A percentile compares a stretch with the other conserved stretches of the same genome.
Evolutionary conservation across 352 stramenopile species (phyloP).

Genomic region (Pythium sukuiense): DNA sequence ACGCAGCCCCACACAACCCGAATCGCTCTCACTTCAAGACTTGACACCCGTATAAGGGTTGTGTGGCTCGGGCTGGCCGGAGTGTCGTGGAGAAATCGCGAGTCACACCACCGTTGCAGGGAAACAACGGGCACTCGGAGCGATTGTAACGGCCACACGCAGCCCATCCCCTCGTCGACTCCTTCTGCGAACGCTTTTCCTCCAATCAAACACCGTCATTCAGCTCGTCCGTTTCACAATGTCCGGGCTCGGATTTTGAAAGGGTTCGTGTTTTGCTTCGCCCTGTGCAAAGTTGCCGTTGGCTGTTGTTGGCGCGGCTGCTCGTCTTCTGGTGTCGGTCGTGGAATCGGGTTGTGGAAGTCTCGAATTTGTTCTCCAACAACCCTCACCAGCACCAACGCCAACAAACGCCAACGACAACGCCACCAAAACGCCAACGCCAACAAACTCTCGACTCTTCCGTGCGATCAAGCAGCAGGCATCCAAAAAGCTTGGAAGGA

Average conservation of each 20-base stretch:
- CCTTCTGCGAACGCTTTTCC: constrained; percentile 11
- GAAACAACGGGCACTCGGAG: constrained; percentile 3
- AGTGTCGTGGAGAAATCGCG: not conserved
- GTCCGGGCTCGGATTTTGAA: not conserved
- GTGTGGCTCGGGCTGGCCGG: not conserved
- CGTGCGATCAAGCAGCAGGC: constrained; percentile 12
- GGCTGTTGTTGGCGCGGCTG: constrained; percentile 6
- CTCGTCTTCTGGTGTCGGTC: not conserved
- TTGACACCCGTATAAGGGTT: constrained; percentile 7
- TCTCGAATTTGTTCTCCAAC: constrained; percentile 2
- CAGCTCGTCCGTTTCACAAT: constrained; percentile 27
- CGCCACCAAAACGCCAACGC: no score
- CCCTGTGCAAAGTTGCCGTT: constrained; percentile 12
- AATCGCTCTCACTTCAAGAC: constrained; percentile 21
- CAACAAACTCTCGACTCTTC: not conserved
- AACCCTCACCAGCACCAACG: constrained; percentile 1
- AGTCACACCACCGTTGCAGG: not conserved
- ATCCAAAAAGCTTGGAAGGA: constrained; percentile 1
- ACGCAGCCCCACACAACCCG: not conserved
- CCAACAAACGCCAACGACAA: constrained; percentile 11
- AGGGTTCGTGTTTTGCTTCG: not conserved
- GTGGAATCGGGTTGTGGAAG: constrained; percentile 23
- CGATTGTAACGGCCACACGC: constrained; percentile 19
- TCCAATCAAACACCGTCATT: constrained; percentile 13
- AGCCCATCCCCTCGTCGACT: constrained; percentile 18